Conservation (phyloP, 164 flowering plant genomes). For the Akebia trifoliata region DNA sequence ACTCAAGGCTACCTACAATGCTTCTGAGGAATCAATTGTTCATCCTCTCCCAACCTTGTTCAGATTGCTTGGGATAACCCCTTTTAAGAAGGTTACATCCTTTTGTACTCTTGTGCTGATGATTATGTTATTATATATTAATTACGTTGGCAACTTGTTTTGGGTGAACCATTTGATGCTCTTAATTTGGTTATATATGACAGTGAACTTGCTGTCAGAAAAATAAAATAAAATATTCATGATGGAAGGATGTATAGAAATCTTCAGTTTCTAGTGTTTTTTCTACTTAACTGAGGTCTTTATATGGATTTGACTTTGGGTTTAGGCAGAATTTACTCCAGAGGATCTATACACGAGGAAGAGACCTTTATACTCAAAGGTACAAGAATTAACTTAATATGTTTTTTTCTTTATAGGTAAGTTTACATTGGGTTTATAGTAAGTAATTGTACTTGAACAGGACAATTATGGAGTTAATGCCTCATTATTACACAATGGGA, state of each 20-base stretch:
- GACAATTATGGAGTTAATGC: slow-evolving; percentile 39
- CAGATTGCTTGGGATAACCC: slow-evolving; percentile 64
- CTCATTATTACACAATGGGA: slow-evolving; percentile 32
- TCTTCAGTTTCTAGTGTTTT: neutral
- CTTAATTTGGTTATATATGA: neutral
- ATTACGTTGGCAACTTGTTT: neutral
- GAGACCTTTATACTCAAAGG: slow-evolving; percentile 64
- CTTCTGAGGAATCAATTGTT: slow-evolving; percentile 53
- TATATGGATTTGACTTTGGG: neutral
- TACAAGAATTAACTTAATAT: slow-evolving; percentile 20
- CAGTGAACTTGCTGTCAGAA: too few relatives aligned
- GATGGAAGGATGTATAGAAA: too few relatives aligned
- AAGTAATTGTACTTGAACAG: slow-evolving; percentile 34
- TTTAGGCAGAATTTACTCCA: slow-evolving; percentile 91
- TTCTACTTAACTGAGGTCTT: neutral
- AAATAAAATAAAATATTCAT: too few relatives aligned
- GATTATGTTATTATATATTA: neutral
- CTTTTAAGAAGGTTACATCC: slow-evolving; percentile 59
- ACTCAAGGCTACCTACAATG: slow-evolving; percentile 46
- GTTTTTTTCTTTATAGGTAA: neutral
- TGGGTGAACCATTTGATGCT: neutral
- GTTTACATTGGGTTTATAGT: slow-evolving; percentile 5
- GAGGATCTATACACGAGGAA: slow-evolving; percentile 67
- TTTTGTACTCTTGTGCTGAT: neutral
- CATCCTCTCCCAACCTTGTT: slow-evolving; percentile 89